These are phyloP conservation scores for Syzygium aqueum DNA, from an alignment of 345 rosid genomes.

Conservation along the genomic window DNA sequence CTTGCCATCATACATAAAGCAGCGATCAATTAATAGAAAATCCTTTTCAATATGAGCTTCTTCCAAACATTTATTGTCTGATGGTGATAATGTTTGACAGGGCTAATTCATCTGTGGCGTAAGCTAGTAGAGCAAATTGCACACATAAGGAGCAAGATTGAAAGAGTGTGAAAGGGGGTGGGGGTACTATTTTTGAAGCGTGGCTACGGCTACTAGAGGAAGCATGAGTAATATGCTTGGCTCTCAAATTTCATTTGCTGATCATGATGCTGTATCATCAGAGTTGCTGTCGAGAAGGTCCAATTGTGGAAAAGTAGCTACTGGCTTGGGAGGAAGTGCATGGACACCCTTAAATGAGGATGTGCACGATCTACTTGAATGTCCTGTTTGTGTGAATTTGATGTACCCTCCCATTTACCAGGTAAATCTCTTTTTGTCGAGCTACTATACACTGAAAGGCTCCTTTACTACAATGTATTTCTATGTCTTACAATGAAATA, in stretches of 20 bases:
- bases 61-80: neutral
- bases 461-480: neutral
- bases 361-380: constrained; percentile 77
- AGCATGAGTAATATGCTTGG: constrained; percentile 36
- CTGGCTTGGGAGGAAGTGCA: constrained; percentile 31
- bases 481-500: neutral
- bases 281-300: constrained; percentile 32
- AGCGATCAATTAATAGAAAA: neutral
- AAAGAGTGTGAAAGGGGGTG: neutral
- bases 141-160: neutral
- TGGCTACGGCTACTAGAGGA: constrained; percentile 50
- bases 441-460: neutral
- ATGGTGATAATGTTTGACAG: neutral
- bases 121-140: neutral
- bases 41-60: neutral
- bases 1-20: neutral
- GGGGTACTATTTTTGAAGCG: neutral
- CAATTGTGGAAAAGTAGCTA: constrained; percentile 30
- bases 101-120: neutral
- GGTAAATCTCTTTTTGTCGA: constrained; percentile 24
- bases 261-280: constrained; percentile 37
- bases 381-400: constrained; percentile 62
- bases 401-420: constrained; percentile 90
- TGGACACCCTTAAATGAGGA: constrained; percentile 45
- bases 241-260: constrained; percentile 28